These are phyloP conservation scores for Magnaporthiopsis rhizophila DNA, from an alignment of 2,329 filamentous ascomycete genomes.

Conservation along the genomic window DNA sequence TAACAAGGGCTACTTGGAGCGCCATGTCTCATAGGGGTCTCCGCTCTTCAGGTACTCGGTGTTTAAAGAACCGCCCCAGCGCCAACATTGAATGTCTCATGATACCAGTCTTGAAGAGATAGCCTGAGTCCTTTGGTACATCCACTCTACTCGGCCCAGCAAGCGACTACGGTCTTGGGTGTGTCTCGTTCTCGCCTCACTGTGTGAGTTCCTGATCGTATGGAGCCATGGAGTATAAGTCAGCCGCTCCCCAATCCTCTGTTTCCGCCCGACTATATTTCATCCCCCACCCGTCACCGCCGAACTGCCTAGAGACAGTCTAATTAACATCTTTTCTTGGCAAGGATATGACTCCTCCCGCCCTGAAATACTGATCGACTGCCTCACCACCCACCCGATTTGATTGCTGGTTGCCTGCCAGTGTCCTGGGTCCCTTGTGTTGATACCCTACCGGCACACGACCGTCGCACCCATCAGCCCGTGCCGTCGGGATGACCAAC, in stretches of 20 bases:
- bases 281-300: too few species aligned
- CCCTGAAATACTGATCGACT: neutral
- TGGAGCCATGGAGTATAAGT: neutral
- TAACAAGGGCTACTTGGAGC: neutral
- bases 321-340: neutral
- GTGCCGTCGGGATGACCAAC: neutral
- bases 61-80: neutral
- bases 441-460: neutral
- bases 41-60: neutral
- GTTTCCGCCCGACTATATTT: neutral
- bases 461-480: too few species aligned
- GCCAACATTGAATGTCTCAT: neutral
- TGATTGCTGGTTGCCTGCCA: neutral
- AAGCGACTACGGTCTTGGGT: neutral
- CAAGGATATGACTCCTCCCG: neutral
- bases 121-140: neutral
- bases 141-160: neutral
- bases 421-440: neutral
- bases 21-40: neutral
- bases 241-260: neutral
- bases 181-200: neutral
- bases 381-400: neutral
- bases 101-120: neutral
- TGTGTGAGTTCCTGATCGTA: neutral
- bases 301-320: too few species aligned